Evolutionary conservation across 306 rosid genomes (phyloP), one percentile per base, ranked within the genome.

Genomic region (Casuarina glauca): DNA sequence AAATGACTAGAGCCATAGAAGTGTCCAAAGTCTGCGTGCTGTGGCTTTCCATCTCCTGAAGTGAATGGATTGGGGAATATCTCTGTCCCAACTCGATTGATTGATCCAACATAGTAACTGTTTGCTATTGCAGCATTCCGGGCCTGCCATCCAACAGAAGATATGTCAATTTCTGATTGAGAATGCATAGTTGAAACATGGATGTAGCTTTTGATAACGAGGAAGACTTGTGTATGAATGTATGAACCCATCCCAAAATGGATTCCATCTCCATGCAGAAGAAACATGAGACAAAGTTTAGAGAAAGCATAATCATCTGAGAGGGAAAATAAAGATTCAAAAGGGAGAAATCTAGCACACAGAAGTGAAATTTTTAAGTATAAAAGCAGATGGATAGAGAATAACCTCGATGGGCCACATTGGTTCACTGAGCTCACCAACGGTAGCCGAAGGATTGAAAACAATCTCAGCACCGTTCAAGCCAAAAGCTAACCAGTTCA

Each of bases 371-470:
- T 41, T 16, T 42, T 20, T 53, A 15, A 66, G 58, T 9, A 52
- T 26, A 26, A 26, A 66, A 44, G 62, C n/a, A 57, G 76, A 86
- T 63, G 66, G 60, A 51, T 63, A 43, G 45, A 85, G 57, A 52
- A 35, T 43, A 5, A 94, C 98, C 98, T 94, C 97, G 81, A 90
- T 79, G 71, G 98, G 93, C 97, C 98, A 91, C 97, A 92, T 90
- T 61, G 97, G 98, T 79, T 92, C 97, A 2, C 98, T 92, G 81
- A 91, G 97, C 86, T 89, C 97, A 20, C 97, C 97, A 73, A 92
- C 95, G 51, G 98, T 92, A 12, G 98, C 98, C 32, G 97, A 89
- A 81, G 98, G 97, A 86, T 95, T 95, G 91, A 95, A 92, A 82
- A 95, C 98, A 80, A 95, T 89, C 85, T 95, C 97, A 0, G 97